Conservation (phyloP, 352 stramenopile species). For the Globisporangium splendens region DNA sequence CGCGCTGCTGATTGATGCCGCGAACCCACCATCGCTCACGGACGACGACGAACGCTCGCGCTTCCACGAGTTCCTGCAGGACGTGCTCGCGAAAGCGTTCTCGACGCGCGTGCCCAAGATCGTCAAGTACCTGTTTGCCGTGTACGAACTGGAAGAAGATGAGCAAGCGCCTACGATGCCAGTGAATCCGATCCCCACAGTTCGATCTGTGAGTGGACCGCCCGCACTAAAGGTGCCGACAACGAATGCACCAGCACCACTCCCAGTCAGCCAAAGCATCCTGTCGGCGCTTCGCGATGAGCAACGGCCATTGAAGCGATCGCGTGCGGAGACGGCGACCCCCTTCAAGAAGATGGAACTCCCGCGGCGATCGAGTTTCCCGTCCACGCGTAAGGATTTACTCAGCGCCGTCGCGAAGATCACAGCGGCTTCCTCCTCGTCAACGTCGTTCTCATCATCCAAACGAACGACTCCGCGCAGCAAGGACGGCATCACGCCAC, state of each 20-base stretch:
- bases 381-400: slow-evolving; percentile 11
- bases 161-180: slow-evolving; percentile 10
- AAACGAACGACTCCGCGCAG: slow-evolving; percentile 5
- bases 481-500: slow-evolving; percentile 9
- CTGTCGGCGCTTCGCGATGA: slow-evolving; percentile 64
- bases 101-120: slow-evolving; percentile 38
- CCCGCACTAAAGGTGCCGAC: neutral
- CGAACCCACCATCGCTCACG: slow-evolving; percentile 54
- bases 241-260: slow-evolving; percentile 3
- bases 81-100: slow-evolving; percentile 42
- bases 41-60: slow-evolving; percentile 67
- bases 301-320: slow-evolving; percentile 37
- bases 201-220: slow-evolving; percentile 1
- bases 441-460: slow-evolving; percentile 16
- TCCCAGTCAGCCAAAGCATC: slow-evolving; percentile 39
- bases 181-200: slow-evolving; percentile 12
- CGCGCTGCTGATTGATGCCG: slow-evolving; percentile 68
- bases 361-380: slow-evolving; percentile 14
- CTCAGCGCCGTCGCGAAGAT: slow-evolving; percentile 2
- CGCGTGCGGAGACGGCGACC: slow-evolving; percentile 22
- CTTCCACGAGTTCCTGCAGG: slow-evolving; percentile 68
- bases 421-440: slow-evolving; percentile 10
- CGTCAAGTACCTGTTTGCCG: slow-evolving; percentile 40
- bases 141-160: slow-evolving; percentile 62
- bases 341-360: slow-evolving; percentile 49